Evolutionary conservation across 768 basidiomycete genomes (phyloP), one percentile per base, ranked within the genome.

Genomic region (Amanita brunnescens): DNA sequence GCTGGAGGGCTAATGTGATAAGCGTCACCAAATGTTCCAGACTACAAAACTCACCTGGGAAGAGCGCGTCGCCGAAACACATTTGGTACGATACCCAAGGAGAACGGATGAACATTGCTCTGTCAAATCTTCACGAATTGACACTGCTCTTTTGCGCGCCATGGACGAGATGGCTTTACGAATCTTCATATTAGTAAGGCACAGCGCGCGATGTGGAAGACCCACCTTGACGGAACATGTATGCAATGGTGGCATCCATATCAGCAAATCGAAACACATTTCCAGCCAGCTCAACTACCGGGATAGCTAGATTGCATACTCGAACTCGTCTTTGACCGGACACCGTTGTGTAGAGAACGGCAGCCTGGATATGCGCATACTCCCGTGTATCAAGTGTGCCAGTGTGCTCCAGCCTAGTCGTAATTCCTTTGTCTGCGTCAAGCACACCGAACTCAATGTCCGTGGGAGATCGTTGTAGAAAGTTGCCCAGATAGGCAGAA

Each of bases 191-290:
- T 45, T 18, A 39, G 10, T n/a, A 39, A 30, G n/a, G 26, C 21
- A 5, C 8, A 16, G 38, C 39, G 42, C 37, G 13, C 39, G 12
- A 20, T n/a, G 46, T 29, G 44, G 55, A 20, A 21, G 4, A 61
- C 78, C 59, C 55, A 92, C 95, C 84, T 62, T 88, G 81, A 56
- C 92, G 88, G 29, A 84, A 72, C 54, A 91, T 66, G 63, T 86
- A 72, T 38, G 80, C 77, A 20, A 94, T 73, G 1, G 84, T 79
- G 2, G 89, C 78, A 58, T 98, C 94, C 71, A 92, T 76, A 67
- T 99, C 96, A 10, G 91, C 92, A 65, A 72, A 90, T 46, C 87
- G 80, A 70, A 94, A 99, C 9, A 98, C 83, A 62, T 87, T 93
- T 7, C 83, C 90, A n/a, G 92, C 90, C 55, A 98, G 68, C 34